A percentile compares a stretch with the other conserved stretches of the same genome.
phyloP scores from a whole-genome alignment of 148 eudicot species.

The Heliamphora exappendiculata region DNA sequence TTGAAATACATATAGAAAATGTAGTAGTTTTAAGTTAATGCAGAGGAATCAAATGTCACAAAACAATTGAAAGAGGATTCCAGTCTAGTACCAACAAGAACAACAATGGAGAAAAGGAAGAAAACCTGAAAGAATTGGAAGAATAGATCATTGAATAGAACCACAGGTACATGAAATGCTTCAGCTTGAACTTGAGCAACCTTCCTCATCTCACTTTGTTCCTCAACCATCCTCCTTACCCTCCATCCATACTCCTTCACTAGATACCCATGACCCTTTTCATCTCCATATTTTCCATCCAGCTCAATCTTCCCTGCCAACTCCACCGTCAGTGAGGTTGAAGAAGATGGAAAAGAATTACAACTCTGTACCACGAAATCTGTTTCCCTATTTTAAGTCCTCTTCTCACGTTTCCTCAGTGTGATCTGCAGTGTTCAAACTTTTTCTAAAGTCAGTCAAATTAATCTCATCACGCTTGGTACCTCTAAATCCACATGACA shows the following conservation, averaged over 20 bases:
- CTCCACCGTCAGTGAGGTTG: not conserved
- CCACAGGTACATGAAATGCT: slow-evolving; percentile 58
- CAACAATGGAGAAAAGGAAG: not conserved
- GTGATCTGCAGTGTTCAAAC: not conserved
- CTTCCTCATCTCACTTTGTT: slow-evolving; percentile 42
- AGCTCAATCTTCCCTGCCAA: not conserved
- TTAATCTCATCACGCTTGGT: not conserved
- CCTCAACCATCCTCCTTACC: slow-evolving; percentile 72
- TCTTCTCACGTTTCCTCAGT: not conserved
- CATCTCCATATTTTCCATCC: slow-evolving; percentile 1
- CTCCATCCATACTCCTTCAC: slow-evolving; percentile 59
- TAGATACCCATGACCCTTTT: slow-evolving; percentile 27
- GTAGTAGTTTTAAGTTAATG: not conserved
- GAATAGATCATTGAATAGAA: slow-evolving; percentile 58
- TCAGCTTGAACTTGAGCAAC: slow-evolving; percentile 74
- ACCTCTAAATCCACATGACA: not conserved
- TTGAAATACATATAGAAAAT: not conserved
- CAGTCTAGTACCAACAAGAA: not conserved
- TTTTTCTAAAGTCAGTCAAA: not conserved
- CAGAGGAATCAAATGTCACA: not conserved
- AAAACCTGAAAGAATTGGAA: slow-evolving; percentile 59
- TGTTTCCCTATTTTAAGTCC: not conserved
- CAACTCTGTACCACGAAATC: not conserved
- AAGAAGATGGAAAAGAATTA: slow-evolving; percentile 1
- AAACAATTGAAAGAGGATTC: not conserved